These are phyloP conservation scores for Mortierella sp. DNA, from an alignment of 371 early-diverging fungal species.

Conservation along the genomic window DNA sequence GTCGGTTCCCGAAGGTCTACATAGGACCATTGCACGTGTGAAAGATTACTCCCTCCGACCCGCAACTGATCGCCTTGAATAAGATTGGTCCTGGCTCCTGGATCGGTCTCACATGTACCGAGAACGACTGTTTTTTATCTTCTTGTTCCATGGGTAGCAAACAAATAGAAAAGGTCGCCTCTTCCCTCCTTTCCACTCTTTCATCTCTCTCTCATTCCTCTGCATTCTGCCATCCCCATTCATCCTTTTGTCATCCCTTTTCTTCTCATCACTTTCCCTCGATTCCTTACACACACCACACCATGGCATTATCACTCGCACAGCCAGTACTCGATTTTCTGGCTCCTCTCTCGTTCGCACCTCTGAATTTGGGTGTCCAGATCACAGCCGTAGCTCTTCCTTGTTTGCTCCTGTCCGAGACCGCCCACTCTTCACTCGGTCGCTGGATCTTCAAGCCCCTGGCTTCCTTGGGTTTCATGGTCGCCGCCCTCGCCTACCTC, in stretches of 20 bases:
- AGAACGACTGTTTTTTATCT: not conserved
- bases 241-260: not conserved
- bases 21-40: not conserved
- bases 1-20: too few species aligned
- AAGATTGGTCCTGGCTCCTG: not conserved
- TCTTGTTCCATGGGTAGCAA: not conserved
- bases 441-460: constrained; percentile 54
- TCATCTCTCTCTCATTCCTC: not conserved
- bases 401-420: constrained; percentile 43
- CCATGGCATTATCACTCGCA: constrained; percentile 5
- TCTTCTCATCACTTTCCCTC: not conserved
- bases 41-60: not conserved
- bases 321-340: constrained; percentile 36
- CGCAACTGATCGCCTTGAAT: not conserved
- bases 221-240: too few species aligned
- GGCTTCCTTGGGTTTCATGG: constrained; percentile 49
- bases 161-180: too few species aligned
- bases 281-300: not conserved
- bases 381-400: constrained; percentile 49
- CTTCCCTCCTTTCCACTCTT: not conserved
- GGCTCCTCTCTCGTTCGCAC: constrained; percentile 33
- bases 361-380: constrained; percentile 48
- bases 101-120: not conserved
- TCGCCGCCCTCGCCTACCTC: constrained; percentile 45
- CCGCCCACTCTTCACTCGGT: constrained; percentile 29